phyloP scores from a whole-genome alignment of 139 green algal species.

The Picochlorum sp. region DNA sequence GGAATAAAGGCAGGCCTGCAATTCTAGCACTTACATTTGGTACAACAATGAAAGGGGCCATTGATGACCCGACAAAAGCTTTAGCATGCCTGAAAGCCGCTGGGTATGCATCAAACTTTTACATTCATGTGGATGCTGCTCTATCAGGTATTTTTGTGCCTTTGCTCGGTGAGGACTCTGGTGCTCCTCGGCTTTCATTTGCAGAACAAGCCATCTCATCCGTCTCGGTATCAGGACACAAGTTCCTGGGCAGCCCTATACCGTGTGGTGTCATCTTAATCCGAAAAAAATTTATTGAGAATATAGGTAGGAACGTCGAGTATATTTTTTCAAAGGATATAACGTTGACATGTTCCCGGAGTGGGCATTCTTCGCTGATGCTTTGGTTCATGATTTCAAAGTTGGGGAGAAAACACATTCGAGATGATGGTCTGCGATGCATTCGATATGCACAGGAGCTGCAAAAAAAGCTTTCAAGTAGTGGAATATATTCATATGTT shows the following conservation, averaged over 20 bases:
- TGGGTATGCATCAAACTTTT: not conserved
- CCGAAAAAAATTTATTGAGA: not conserved
- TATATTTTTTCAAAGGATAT: conserved; percentile 2
- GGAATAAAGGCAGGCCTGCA: conserved; percentile 1
- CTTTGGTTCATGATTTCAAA: not conserved
- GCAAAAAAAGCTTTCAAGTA: not conserved
- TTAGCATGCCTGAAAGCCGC: not conserved
- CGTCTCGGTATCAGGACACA: not conserved
- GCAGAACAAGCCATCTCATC: not conserved
- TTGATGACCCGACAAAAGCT: not conserved
- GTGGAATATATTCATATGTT: not conserved
- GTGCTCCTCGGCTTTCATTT: not conserved
- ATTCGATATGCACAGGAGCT: not conserved
- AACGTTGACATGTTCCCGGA: not conserved
- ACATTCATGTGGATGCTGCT: conserved; percentile 1
- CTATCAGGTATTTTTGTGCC: not conserved
- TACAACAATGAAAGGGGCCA: not conserved
- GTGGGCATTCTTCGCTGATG: not conserved
- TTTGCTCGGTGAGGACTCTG: not conserved
- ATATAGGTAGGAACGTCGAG: not conserved
- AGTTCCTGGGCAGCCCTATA: not conserved
- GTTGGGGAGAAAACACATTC: not conserved
- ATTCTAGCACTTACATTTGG: not conserved
- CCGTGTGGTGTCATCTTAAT: not conserved
- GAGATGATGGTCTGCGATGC: not conserved